Evolutionary conservation across 257 asterid species (phyloP).

Genomic region (Capsicum rhomboideum): DNA sequence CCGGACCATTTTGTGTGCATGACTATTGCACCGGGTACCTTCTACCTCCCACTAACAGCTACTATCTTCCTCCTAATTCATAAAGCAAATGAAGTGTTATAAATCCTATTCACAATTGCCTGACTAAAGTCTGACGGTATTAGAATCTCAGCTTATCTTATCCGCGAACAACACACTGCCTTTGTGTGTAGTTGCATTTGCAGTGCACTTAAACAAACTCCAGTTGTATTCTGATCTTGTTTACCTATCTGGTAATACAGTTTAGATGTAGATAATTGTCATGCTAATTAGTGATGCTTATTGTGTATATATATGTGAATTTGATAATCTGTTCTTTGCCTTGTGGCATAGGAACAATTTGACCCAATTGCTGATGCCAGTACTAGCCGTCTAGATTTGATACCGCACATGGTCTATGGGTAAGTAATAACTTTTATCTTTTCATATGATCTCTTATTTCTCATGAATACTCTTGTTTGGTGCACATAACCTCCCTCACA

Average conservation of each 20-base stretch:
- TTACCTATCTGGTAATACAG: not conserved
- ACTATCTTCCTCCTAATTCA: not conserved
- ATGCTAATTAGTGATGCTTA: not conserved
- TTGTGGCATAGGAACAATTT: constrained; percentile 59
- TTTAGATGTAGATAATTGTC: not conserved
- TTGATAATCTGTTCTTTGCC: not conserved
- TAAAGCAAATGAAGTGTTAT: not conserved
- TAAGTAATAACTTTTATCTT: constrained; percentile 15
- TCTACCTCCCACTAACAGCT: not conserved
- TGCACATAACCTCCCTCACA: not conserved
- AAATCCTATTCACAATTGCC: not conserved
- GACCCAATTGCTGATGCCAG: constrained; percentile 76
- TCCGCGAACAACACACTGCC: not conserved
- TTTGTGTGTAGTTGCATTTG: not conserved
- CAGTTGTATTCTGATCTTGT: not conserved
- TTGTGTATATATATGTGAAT: not conserved
- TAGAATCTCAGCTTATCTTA: not conserved
- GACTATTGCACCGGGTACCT: not conserved
- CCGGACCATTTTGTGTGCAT: not conserved
- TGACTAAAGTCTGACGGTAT: not conserved
- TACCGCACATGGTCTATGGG: constrained; percentile 84
- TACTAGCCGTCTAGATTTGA: constrained; percentile 61
- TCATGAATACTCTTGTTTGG: not conserved
- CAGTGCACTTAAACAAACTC: not conserved
- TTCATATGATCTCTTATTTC: not conserved